phyloP scores from a whole-genome alignment of 192 early-diverging fungal species.

The Rhizophagus clarus region DNA sequence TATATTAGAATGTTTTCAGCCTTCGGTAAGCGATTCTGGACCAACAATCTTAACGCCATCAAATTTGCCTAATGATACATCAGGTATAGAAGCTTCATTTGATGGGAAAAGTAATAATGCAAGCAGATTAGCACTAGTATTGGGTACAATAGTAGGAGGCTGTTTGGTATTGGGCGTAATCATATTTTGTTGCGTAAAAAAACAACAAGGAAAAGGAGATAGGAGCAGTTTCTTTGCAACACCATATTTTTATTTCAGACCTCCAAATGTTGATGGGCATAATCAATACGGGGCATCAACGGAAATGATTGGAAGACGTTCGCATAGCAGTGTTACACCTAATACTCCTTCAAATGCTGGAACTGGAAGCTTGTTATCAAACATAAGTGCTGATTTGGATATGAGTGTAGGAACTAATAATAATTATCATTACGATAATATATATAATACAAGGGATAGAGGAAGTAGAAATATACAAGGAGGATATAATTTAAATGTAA shows the following conservation, averaged over 20 bases:
- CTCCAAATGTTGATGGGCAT: neutral
- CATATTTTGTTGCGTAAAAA: neutral
- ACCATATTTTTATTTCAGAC: neutral
- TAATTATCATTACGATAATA: neutral
- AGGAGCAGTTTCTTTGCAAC: neutral
- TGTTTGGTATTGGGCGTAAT: neutral
- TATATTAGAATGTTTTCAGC: neutral
- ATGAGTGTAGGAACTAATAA: neutral
- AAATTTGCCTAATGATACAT: neutral
- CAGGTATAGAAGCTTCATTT: neutral
- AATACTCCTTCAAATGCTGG: neutral
- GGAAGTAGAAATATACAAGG: neutral
- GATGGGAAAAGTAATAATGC: neutral
- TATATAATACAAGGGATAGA: neutral
- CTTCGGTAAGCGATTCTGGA: neutral
- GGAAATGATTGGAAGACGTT: neutral
- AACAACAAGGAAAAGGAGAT: neutral
- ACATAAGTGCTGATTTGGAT: neutral
- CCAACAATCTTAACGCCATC: neutral
- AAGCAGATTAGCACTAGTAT: neutral
- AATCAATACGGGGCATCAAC: no score
- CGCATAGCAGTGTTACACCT: neutral
- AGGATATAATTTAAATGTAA: neutral
- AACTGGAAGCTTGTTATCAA: neutral
- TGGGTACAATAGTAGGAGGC: neutral